phyloP scores from a whole-genome alignment of 2,329 filamentous ascomycete genomes.

The Nannizzia gypsea region DNA sequence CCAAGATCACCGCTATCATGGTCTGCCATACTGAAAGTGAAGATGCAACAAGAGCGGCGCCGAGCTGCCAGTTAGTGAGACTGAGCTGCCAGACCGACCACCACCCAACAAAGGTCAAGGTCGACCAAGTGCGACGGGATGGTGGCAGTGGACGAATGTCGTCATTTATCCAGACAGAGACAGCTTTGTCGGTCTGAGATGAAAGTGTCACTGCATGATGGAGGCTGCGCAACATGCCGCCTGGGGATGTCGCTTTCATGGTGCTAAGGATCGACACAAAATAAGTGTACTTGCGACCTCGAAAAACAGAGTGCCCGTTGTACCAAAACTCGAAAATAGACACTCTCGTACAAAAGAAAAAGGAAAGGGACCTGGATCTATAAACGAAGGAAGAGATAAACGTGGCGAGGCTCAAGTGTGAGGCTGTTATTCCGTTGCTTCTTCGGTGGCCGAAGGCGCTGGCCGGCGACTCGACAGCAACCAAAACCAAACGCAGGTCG shows the following conservation, averaged over 20 bases:
- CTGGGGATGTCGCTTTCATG: neutral
- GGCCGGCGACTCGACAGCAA: neutral
- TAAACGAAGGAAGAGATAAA: neutral
- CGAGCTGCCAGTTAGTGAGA: slow-evolving; percentile 24
- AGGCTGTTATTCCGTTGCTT: neutral
- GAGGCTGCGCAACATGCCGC: neutral
- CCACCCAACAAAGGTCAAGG: slow-evolving; percentile 35
- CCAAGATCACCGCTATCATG: slow-evolving; percentile 21
- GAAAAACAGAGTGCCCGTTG: neutral
- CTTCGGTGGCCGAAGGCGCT: neutral
- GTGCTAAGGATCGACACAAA: neutral
- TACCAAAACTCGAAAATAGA: neutral
- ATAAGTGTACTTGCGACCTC: neutral
- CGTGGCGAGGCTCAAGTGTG: neutral
- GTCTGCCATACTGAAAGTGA: slow-evolving; percentile 26
- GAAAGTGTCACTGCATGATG: neutral
- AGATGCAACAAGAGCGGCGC: slow-evolving; percentile 25
- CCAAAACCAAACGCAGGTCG: neutral
- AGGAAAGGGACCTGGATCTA: neutral
- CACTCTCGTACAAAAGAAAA: neutral
- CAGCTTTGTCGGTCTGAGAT: neutral
- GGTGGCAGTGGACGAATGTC: slow-evolving; percentile 40
- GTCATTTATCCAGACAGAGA: slow-evolving; percentile 32
- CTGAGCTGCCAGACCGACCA: slow-evolving; percentile 39
- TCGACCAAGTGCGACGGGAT: slow-evolving; percentile 34